These are phyloP conservation scores for Wickerhamomyces silvicola DNA, from an alignment of 805 yeast species.

Conservation along the genomic window DNA sequence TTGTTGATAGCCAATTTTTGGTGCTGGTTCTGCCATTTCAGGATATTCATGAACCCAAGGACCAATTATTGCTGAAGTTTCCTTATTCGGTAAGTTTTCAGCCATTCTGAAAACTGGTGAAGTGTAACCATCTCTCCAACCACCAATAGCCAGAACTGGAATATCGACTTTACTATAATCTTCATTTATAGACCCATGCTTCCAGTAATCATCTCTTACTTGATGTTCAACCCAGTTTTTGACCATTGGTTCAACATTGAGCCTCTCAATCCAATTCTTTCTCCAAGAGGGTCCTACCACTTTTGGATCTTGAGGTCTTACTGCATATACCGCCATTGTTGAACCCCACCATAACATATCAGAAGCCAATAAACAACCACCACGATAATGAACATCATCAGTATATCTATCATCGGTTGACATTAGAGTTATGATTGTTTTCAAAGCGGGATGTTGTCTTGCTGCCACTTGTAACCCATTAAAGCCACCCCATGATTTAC, in stretches of 20 bases:
- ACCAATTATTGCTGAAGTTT: conserved; percentile 32
- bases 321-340: conserved; percentile 37
- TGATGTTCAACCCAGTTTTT: conserved; percentile 38
- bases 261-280: conserved; percentile 33
- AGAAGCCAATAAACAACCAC: conserved; percentile 37
- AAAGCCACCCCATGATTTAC: conserved; percentile 46
- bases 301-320: conserved; percentile 40
- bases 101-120: conserved; percentile 38
- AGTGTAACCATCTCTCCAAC: conserved; percentile 44
- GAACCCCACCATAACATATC: conserved; percentile 49
- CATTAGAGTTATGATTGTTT: conserved; percentile 36
- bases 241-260: conserved; percentile 34
- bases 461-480: conserved; percentile 41
- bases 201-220: conserved; percentile 40
- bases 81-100: conserved; percentile 30
- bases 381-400: conserved; percentile 44
- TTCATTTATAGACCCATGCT: conserved; percentile 41
- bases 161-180: conserved; percentile 32
- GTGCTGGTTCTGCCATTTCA: conserved; percentile 40
- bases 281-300: conserved; percentile 34
- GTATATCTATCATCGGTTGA: conserved; percentile 42
- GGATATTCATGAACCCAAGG: conserved; percentile 48
- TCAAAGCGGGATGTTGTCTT: conserved; percentile 40
- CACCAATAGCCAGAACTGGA: conserved; percentile 39
- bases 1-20: conserved; percentile 38